Conservation (phyloP, 192 early-diverging fungal genomes). For the Linnemannia exigua region DNA sequence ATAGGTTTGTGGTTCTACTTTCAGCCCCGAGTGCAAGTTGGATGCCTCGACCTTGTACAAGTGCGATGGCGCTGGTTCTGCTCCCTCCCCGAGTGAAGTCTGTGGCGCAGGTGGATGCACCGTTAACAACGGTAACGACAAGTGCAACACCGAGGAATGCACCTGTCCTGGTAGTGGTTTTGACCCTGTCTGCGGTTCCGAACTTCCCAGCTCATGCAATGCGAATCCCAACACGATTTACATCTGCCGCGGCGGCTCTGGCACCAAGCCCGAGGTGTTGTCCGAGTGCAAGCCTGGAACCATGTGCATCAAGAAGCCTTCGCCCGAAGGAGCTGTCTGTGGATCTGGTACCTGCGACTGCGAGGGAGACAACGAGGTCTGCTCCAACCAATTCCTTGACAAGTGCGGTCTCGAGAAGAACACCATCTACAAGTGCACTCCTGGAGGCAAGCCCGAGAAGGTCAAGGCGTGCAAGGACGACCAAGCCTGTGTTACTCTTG, state of each 20-base stretch:
- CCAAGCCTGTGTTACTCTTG: too few species aligned
- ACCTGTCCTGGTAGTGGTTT: constrained; percentile 13
- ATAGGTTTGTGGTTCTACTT: constrained; percentile 14
- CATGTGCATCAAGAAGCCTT: background rate
- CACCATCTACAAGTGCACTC: too few species aligned
- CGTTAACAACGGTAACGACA: constrained; percentile 6
- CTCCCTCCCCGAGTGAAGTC: background rate
- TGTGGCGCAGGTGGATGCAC: background rate
- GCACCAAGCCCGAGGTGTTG: background rate
- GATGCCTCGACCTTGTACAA: background rate
- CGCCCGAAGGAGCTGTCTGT: background rate
- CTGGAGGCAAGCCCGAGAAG: too few species aligned
- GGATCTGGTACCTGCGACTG: background rate
- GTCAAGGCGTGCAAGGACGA: too few species aligned
- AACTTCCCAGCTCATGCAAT: background rate
- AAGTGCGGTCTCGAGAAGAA: too few species aligned
- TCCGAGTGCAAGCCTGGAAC: background rate
- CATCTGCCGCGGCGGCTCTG: background rate
- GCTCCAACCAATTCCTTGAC: too few species aligned
- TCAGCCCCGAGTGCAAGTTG: background rate
- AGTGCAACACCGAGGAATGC: background rate
- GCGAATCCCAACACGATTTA: background rate
- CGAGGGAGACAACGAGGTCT: background rate
- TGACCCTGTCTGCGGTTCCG: background rate
- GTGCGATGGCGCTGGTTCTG: background rate